These are phyloP conservation scores for Austroboletus eburneus DNA, from an alignment of 768 basidiomycete species.

Conservation along the genomic window DNA sequence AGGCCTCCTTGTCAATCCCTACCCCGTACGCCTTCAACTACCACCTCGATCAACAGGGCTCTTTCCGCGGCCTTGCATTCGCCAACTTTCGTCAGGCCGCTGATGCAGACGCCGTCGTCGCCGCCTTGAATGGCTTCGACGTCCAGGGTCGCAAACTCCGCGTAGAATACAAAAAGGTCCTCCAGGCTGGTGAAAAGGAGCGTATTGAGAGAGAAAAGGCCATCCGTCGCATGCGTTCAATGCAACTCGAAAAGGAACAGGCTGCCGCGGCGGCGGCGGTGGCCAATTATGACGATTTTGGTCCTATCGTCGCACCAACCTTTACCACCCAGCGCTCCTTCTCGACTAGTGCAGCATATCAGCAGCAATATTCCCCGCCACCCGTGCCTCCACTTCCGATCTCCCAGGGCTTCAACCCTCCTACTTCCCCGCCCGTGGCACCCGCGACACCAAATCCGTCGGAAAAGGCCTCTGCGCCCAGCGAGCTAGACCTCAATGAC, in stretches of 20 bases:
- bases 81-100: conserved; percentile 92
- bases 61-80: conserved; percentile 96
- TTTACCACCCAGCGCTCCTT: conserved; percentile 75
- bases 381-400: conserved; percentile 36
- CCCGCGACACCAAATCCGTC: conserved; percentile 60
- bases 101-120: conserved; percentile 95
- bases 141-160: conserved; percentile 95
- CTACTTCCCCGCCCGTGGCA: conserved; percentile 49
- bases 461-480: conserved; percentile 55
- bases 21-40: conserved; percentile 99
- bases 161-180: conserved; percentile 98
- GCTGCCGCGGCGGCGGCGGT: conserved; percentile 19
- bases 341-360: conserved; percentile 57
- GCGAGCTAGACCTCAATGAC: conserved; percentile 93
- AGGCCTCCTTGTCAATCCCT: conserved; percentile 91
- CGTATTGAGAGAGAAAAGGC: conserved; percentile 98
- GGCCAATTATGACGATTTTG: conserved; percentile 71
- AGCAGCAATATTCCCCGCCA: conserved; percentile 68
- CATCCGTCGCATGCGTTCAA: conserved; percentile 93
- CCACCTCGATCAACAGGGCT: conserved; percentile 93
- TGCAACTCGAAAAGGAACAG: conserved; percentile 89
- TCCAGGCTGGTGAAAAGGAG: conserved; percentile 99
- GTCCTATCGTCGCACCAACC: conserved; percentile 47
- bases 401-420: conserved; percentile 39
- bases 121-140: conserved; percentile 92